Evolutionary conservation across 768 basidiomycete species (phyloP).

Genomic region (Collybia nuda): DNA sequence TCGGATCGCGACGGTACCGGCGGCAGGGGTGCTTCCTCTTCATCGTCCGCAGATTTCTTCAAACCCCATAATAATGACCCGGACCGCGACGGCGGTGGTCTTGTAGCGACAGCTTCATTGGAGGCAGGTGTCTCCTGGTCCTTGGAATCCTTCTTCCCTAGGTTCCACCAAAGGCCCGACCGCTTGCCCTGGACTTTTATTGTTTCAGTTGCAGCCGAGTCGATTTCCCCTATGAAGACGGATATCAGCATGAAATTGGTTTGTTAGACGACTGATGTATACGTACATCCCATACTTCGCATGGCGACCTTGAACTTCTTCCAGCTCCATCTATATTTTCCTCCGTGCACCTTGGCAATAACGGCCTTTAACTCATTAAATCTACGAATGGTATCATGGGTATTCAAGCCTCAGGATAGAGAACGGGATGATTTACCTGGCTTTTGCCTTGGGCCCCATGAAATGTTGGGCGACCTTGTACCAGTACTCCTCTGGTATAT

Average conservation of each 20-base stretch:
- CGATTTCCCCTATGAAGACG: slow-evolving; percentile 60
- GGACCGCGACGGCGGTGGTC: slow-evolving; percentile 11
- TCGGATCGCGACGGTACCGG: slow-evolving; percentile 21
- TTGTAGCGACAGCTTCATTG: slow-evolving; percentile 5
- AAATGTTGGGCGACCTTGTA: slow-evolving; percentile 79
- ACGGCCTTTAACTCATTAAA: slow-evolving; percentile 72
- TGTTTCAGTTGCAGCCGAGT: slow-evolving; percentile 54
- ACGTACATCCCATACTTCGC: slow-evolving; percentile 80
- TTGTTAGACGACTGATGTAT: slow-evolving; percentile 2
- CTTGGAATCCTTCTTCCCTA: slow-evolving; percentile 44
- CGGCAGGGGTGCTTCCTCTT: slow-evolving; percentile 6
- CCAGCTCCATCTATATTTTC: slow-evolving; percentile 82
- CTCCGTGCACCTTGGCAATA: slow-evolving; percentile 71
- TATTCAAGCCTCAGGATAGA: not conserved
- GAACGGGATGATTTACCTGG: slow-evolving; percentile 35
- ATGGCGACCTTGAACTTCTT: slow-evolving; percentile 79
- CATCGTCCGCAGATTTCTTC: slow-evolving; percentile 6
- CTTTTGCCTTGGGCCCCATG: slow-evolving; percentile 69
- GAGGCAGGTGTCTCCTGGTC: slow-evolving; percentile 14
- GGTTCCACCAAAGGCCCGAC: slow-evolving; percentile 16
- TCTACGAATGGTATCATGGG: slow-evolving; percentile 21
- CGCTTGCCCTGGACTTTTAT: slow-evolving; percentile 22
- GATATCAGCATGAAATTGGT: not conserved
- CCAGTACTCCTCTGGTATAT: slow-evolving; percentile 81
- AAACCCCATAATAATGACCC: slow-evolving; percentile 3